These are phyloP conservation scores for Ceratocystis eucalypticola DNA, from an alignment of 2,329 filamentous ascomycete genomes.

Conservation along the genomic window DNA sequence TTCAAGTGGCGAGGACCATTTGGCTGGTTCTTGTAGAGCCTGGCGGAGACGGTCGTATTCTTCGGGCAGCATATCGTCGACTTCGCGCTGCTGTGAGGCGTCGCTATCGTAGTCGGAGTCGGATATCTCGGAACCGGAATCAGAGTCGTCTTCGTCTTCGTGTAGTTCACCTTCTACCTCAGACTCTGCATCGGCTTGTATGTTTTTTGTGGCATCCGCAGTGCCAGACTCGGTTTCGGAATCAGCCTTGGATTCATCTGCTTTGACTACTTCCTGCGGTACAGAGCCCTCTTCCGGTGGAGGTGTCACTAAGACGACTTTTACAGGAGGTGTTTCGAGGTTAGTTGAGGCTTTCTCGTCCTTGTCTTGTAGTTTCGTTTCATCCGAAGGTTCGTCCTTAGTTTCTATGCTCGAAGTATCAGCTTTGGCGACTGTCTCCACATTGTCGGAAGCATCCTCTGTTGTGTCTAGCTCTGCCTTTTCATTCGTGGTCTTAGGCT, in stretches of 20 bases:
- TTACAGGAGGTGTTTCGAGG: background rate
- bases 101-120: constrained; percentile 11
- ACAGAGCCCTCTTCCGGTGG: constrained; percentile 10
- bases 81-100: constrained; percentile 10
- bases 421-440: background rate
- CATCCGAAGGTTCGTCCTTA: constrained; percentile 17
- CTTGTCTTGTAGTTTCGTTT: constrained; percentile 7
- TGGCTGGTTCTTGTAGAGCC: constrained; percentile 18
- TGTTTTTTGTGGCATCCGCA: background rate
- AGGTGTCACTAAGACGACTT: constrained; percentile 9
- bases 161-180: background rate
- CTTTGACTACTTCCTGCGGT: background rate
- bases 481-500: constrained; percentile 23
- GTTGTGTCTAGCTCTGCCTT: constrained; percentile 21
- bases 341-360: background rate
- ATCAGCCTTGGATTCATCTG: background rate
- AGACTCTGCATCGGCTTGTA: background rate
- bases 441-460: constrained; percentile 16
- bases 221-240: background rate
- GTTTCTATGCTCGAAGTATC: background rate
- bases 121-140: background rate
- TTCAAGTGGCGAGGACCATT: constrained; percentile 2
- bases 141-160: background rate
- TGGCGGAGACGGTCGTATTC: constrained; percentile 20
- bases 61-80: constrained; percentile 12